A percentile compares a stretch with the other conserved stretches of the same genome.
These are phyloP conservation scores for Medicago arabica DNA, from an alignment of 306 rosid species.

Conservation along the genomic window DNA sequence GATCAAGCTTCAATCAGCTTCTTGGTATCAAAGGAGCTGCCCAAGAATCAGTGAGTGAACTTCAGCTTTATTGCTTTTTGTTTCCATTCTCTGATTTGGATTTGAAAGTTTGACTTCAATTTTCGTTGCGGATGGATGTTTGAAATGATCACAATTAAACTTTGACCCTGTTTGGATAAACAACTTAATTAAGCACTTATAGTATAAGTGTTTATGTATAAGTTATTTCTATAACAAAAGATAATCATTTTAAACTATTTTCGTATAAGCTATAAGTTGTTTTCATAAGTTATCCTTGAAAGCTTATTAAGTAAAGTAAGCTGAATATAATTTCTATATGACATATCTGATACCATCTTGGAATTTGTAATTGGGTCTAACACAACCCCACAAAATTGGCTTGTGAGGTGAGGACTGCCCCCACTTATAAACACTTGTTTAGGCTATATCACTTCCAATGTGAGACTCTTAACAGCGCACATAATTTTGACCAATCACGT, in stretches of 20 bases:
- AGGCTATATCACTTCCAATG: too few species aligned
- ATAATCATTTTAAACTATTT: neutral
- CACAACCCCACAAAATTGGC: too few species aligned
- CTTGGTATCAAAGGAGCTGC: constrained; percentile 66
- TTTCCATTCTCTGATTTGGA: constrained; percentile 34
- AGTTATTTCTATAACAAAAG: neutral
- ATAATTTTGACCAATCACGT: too few species aligned
- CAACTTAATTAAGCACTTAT: neutral
- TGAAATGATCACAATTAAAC: neutral
- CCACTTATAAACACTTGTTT: too few species aligned
- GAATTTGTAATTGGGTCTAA: too few species aligned
- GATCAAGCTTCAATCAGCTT: constrained; percentile 60
- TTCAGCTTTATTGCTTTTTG: neutral
- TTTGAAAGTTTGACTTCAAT: constrained; percentile 8
- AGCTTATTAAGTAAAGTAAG: neutral
- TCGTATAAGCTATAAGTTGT: neutral
- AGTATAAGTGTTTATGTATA: neutral
- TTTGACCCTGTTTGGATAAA: neutral
- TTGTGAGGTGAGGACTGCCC: too few species aligned
- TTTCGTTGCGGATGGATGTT: constrained; percentile 17
- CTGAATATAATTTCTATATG: neutral
- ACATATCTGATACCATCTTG: too few species aligned
- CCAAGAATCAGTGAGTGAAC: constrained; percentile 52
- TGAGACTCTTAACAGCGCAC: too few species aligned
- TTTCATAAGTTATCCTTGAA: neutral